Evolutionary conservation across 306 rosid genomes (phyloP).

Genomic region (Cucurbita argyrosperma): DNA sequence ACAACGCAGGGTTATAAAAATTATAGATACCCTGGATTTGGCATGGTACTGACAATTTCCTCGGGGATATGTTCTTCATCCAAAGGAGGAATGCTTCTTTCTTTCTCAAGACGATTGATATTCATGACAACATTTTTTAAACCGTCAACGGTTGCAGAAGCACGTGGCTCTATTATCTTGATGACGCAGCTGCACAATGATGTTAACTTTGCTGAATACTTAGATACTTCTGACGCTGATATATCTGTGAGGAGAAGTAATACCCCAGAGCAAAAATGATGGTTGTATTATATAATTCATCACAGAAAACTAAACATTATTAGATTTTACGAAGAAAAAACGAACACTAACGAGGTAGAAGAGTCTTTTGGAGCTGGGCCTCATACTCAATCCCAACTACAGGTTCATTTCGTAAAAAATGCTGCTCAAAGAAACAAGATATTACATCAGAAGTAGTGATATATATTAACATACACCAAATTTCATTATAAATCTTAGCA

Average conservation of each 20-base stretch:
- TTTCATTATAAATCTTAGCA: not conserved
- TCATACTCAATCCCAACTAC: slow-evolving; percentile 85
- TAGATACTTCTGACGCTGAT: slow-evolving; percentile 58
- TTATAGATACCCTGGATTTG: slow-evolving; percentile 61
- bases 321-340: not conserved
- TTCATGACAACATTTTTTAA: slow-evolving; percentile 57
- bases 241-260: slow-evolving; percentile 34
- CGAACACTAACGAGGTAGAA: slow-evolving; percentile 70
- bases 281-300: not conserved
- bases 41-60: slow-evolving; percentile 67
- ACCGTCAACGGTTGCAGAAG: slow-evolving; percentile 59
- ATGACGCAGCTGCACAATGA: slow-evolving; percentile 78
- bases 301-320: not conserved
- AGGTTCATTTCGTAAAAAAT: slow-evolving; percentile 80
- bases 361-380: slow-evolving; percentile 94
- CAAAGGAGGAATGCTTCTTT: slow-evolving; percentile 47
- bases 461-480: not conserved
- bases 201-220: slow-evolving; percentile 56
- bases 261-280: slow-evolving; percentile 13
- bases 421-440: slow-evolving; percentile 39
- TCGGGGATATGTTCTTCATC: slow-evolving; percentile 89
- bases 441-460: not conserved
- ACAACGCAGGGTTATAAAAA: not conserved
- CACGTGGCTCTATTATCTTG: slow-evolving; percentile 81
- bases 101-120: slow-evolving; percentile 59